Evolutionary conservation across 768 basidiomycete species (phyloP).

Genomic region (Butyriboletus loyo): DNA sequence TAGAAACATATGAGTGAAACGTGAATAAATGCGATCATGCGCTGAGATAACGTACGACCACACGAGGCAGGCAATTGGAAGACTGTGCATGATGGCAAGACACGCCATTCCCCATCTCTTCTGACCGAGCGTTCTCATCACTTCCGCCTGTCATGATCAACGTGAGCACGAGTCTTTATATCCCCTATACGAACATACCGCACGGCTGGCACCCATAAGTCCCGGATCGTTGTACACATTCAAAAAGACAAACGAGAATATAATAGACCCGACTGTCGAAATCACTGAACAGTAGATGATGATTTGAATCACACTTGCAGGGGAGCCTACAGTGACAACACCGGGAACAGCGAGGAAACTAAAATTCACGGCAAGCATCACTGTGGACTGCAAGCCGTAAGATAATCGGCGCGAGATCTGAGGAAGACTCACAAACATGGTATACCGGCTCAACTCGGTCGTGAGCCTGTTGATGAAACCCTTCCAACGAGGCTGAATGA

Average conservation of each 20-base stretch:
- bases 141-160: not conserved
- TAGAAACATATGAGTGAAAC: not conserved
- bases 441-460: conserved; percentile 7
- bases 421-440: conserved; percentile 5
- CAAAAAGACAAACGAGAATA: conserved; percentile 12
- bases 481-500: conserved; percentile 14
- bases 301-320: not conserved
- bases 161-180: not conserved
- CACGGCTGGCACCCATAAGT: conserved; percentile 1
- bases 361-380: conserved; percentile 16
- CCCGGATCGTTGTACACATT: conserved; percentile 12
- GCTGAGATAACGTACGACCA: conserved; percentile 12
- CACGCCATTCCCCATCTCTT: conserved; percentile 4
- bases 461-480: conserved; percentile 6
- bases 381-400: conserved; percentile 10
- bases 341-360: conserved; percentile 14
- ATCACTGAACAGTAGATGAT: conserved; percentile 12
- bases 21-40: not conserved
- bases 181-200: conserved; percentile 1
- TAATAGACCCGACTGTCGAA: conserved; percentile 11
- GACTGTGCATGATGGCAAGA: conserved; percentile 16
- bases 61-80: conserved; percentile 13
- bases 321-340: not conserved
- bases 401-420: not conserved
- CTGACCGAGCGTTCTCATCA: conserved; percentile 4